Evolutionary conservation across 2,329 filamentous ascomycete genomes (phyloP), one percentile per base, ranked within the genome.

Genomic region (Fusarium brevicatenulatum): DNA sequence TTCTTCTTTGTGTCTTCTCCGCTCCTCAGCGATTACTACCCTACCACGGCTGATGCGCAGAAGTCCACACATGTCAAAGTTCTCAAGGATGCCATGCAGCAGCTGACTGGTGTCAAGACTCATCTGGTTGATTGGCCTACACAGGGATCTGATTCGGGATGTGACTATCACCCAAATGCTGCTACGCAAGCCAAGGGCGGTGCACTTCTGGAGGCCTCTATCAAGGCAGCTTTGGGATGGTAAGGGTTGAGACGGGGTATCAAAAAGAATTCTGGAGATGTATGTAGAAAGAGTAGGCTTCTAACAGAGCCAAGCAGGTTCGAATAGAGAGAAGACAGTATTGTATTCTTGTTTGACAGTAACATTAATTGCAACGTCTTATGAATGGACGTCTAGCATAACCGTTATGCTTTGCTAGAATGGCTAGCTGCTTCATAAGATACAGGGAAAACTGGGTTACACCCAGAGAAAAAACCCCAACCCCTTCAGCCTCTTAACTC

Each of bases 101-200:
- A 77, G 66, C 66, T 85, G 30, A 77, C 78, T 21, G 64, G 58
- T 28, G 72, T 76, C 5, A 79, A 79, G 49, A 77, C 79, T 23
- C 76, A 83, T 60, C 78, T 85, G 66, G 82, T 85, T 9, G 81
- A 84, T 66, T 85, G 83, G 77, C 83, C 83, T 2, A 76, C 76
- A 9, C 83, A 85, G 68, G 82, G 75, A 9, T 72, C 78, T 9
- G 81, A 82, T n/a, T 80, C 83, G 12, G 82, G 81, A 1, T 85
- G 83, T 61, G 83, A 85, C 67, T 84, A 83, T 50, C 83, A 85
- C 63, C 83, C 83, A 2, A 84, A 81, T 65, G 78, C 81, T 11
- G 80, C 78, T 9, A 84, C 83, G 9, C 77, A 85, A 49, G 78
- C 77, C 12, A 63, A 73, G 23, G 78, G 77, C 37, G 82, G 75